Percentiles rank a stretch among this genome's conserved stretches.
Conservation (phyloP, 2,329 filamentous ascomycete genomes). For the Ambrosiella cleistominuta region DNA sequence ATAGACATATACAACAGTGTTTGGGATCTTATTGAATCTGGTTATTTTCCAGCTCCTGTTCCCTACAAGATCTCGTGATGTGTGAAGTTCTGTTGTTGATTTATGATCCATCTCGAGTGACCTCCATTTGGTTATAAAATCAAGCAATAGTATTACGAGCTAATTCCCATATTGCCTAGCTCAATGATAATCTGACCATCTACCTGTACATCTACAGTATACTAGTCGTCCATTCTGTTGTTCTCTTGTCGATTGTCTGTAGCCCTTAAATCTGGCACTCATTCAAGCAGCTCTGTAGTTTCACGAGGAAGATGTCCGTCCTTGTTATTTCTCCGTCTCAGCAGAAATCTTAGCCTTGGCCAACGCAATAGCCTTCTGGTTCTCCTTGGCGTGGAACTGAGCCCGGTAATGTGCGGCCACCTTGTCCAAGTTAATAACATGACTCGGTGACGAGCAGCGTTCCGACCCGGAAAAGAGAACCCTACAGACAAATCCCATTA, state of each 20-base stretch:
- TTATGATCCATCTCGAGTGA: background rate
- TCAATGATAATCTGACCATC: too few relatives aligned
- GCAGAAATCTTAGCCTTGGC: constrained; percentile 19
- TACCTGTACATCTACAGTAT: background rate
- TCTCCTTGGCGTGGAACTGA: constrained; percentile 36
- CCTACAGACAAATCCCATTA: constrained; percentile 30
- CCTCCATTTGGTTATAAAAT: background rate
- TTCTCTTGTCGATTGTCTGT: background rate
- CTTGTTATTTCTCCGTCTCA: background rate
- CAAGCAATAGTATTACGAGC: too few relatives aligned
- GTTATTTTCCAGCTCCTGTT: background rate
- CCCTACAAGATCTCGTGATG: background rate
- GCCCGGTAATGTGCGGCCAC: constrained; percentile 40
- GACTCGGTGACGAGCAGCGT: constrained; percentile 10
- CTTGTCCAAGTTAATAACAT: constrained; percentile 31
- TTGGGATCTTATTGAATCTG: constrained; percentile 5
- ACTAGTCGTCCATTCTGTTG: background rate
- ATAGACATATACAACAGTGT: constrained; percentile 5
- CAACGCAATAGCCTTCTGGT: constrained; percentile 34
- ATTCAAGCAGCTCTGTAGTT: background rate
- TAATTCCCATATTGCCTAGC: too few relatives aligned
- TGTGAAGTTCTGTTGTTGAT: background rate
- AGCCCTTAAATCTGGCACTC: background rate
- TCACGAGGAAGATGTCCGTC: too few relatives aligned
- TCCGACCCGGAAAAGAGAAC: constrained; percentile 39